Base-by-base conservation (phyloP, 192 early-diverging fungal genomes). In the Backusella tarrabulga region DNA sequence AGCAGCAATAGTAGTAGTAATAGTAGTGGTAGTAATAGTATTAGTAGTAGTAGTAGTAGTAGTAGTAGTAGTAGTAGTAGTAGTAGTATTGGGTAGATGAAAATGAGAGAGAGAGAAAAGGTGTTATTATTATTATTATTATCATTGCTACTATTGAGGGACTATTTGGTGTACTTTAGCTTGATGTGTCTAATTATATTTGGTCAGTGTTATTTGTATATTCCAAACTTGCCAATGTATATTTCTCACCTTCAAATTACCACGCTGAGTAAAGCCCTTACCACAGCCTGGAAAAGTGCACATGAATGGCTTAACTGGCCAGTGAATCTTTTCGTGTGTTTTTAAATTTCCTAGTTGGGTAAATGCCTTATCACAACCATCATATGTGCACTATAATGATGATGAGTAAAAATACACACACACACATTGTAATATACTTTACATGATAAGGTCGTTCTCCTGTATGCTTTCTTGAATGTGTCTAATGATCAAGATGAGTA, bases 281-380 rank as follows among this genome's bases (percentile, higher is more conserved):
- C 73, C 73, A 74, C 73, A 74, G 23, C 42, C 42, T 15, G 52
- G 54, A 38, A 66, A 63, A 34, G 52, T 35, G 41, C 73, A 74
- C 36, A 74, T 63, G 21, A 40, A 74, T 32, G 73, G 73, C 12
- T 74, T 74, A 32, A 74, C 73, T 3, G 73, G 50, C 73, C 73
- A 74, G 23, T 74, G 73, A 29, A 74, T 74, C 56, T 74, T 74
- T 40, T 74, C 73, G 21, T 74, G 73, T 63, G 73, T 74, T 41
- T 74, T 74, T 38, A 74, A 41, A 40, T 74, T 74, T 7, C 73
- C 73, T 12, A 74, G 73, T 40, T 74, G 73, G 15, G 73, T 74
- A 26, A 74, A 74, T 9, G 73, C 73, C 26, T 74, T 74, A 41
- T 74, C 54, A 63, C 73, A 74, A 0, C 73, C 73, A 23, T 56